Evolutionary conservation across 163 green algal genomes (phyloP), one percentile per base, ranked within the genome.

Genomic region (Picocystis sp.): DNA sequence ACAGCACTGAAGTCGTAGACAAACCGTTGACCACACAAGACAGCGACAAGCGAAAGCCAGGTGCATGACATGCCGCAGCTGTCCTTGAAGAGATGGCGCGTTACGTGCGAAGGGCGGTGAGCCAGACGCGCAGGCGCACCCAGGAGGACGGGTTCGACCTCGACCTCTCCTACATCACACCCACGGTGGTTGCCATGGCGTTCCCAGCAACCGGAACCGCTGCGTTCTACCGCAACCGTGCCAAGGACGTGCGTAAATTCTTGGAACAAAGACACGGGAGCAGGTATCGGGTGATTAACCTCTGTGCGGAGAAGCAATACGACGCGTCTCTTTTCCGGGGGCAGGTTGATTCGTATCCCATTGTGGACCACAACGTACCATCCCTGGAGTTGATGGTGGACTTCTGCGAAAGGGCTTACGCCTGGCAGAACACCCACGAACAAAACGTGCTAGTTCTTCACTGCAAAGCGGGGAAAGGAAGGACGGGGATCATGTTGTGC

Each of bases 401-500:
- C 15, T 69, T 69, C 23, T 69, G 61, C 34, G 60, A 67, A 13
- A 59, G 42, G 19, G 60, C 48, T 29, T 45, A 60, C n/a, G n/a
- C 43, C 11, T 69, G 61, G 61, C 60, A 69, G 11, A 22, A 14
- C 14, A 21, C 17, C 10, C 24, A 69, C 42, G 2, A 43, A 2
- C 22, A 61, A 9, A 70, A 69, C 51, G 46, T 69, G 8, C 29
- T 38, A 3, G 62, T 66, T 34, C 52, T 70, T 25, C 62, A 70
- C 45, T 70, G 62, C 56, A 57, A 53, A 47, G 62, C 57, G 1
- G 62, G 62, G 34, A 89, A 86, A 60, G 73, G 70, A 1, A 61
- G 80, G 17, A 90, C 79, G n/a, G 80, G 80, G n/a, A 62, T 75
- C 21, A 75, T 84, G 54, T 67, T 90, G 24, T 80, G 62, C 41